These are phyloP conservation scores for Aureobasidium sp. DNA, from an alignment of 2,329 filamentous ascomycete species.

Conservation along the genomic window DNA sequence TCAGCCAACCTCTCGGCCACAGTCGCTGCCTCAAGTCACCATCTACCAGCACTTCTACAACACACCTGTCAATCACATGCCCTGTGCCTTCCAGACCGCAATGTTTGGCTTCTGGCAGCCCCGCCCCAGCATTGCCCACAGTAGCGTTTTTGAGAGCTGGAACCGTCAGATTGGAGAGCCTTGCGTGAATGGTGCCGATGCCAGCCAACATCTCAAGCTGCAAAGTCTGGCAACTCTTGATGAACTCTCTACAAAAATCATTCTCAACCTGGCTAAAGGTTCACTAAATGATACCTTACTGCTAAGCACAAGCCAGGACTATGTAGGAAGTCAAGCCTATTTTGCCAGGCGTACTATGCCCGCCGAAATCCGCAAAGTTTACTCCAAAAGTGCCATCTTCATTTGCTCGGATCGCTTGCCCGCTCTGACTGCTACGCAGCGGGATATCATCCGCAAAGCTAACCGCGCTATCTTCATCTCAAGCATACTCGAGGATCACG, in stretches of 20 bases:
- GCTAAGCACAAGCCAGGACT: conserved; percentile 61
- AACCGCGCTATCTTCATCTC: conserved; percentile 73
- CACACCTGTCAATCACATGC: conserved; percentile 1
- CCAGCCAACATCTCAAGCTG: conserved; percentile 56
- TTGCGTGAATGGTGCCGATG: conserved; percentile 40
- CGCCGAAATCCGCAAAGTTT: conserved; percentile 69
- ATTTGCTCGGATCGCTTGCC: conserved; percentile 43
- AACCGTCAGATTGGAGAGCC: conserved; percentile 18
- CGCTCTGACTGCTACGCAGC: conserved; percentile 47
- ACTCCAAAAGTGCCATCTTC: conserved; percentile 63
- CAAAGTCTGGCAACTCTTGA: conserved; percentile 69
- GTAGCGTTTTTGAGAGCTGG: not conserved
- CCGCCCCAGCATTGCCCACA: conserved; percentile 2
- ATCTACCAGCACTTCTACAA: conserved; percentile 14
- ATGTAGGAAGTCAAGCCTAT: conserved; percentile 65
- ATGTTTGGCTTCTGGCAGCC: conserved; percentile 6
- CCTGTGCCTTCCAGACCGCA: not conserved
- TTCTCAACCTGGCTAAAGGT: conserved; percentile 63
- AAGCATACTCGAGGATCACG: conserved; percentile 66
- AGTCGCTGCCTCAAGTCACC: conserved; percentile 12
- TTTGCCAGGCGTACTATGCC: conserved; percentile 67
- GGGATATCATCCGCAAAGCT: conserved; percentile 68
- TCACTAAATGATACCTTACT: conserved; percentile 63
- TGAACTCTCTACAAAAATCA: conserved; percentile 65
- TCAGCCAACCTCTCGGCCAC: conserved; percentile 12